Percentiles rank a stretch among this genome's conserved stretches.
These are phyloP conservation scores for Leccinum variicolor DNA, from an alignment of 768 basidiomycete genomes.

Conservation along the genomic window DNA sequence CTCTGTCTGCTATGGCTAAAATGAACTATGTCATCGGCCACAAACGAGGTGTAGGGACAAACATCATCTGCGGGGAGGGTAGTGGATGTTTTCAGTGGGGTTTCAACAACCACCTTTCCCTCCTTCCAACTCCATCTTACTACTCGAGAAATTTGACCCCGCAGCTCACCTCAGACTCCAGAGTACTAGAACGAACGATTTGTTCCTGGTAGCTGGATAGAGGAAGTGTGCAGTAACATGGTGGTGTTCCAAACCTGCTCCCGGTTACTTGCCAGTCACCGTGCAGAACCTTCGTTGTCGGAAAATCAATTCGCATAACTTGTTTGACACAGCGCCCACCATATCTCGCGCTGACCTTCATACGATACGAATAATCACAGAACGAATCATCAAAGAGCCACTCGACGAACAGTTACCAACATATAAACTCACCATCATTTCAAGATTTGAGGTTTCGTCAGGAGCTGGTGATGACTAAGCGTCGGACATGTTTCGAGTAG, in stretches of 20 bases:
- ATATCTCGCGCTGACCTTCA: background rate
- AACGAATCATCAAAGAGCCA: background rate
- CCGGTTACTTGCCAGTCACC: background rate
- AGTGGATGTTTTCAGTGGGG: background rate
- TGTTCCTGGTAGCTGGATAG: background rate
- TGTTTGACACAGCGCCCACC: background rate
- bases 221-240: background rate
- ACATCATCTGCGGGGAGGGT: background rate
- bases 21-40: too few relatives aligned
- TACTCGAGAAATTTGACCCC: background rate
- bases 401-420: background rate
- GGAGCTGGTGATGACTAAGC: slow-evolving; percentile 23
- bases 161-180: background rate
- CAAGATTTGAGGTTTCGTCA: background rate
- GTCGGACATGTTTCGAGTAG: slow-evolving; percentile 16
- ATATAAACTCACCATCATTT: background rate
- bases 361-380: background rate
- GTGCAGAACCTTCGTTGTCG: background rate
- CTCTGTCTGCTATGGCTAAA: too few relatives aligned
- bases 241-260: background rate
- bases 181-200: background rate
- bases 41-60: background rate
- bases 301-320: background rate
- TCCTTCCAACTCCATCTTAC: background rate
- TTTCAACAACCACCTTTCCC: background rate